A percentile compares a stretch with the other conserved stretches of the same genome.
phyloP scores from a whole-genome alignment of 768 basidiomycete genomes.

The Macrolepiota albuminosa region DNA sequence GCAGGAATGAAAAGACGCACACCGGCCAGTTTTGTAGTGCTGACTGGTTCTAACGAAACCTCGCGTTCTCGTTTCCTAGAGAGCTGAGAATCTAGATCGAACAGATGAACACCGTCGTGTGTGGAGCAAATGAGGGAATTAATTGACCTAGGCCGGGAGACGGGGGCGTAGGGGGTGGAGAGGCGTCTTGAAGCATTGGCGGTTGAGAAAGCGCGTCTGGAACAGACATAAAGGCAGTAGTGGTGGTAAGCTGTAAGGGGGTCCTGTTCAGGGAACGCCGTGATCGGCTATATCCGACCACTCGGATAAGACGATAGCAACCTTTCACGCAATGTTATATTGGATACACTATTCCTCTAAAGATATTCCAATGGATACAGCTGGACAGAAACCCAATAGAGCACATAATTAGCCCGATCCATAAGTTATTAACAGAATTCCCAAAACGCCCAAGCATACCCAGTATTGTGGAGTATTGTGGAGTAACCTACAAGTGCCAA shows the following conservation, averaged over 20 bases:
- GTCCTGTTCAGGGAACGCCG: constrained; percentile 13
- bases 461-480: neutral
- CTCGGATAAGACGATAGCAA: constrained; percentile 9
- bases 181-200: constrained; percentile 12
- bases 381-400: neutral
- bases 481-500: neutral
- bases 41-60: constrained; percentile 66
- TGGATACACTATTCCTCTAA: neutral
- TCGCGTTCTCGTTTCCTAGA: constrained; percentile 77
- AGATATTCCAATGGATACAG: neutral
- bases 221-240: constrained; percentile 6
- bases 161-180: constrained; percentile 37
- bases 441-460: neutral
- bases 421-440: neutral
- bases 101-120: constrained; percentile 14
- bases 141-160: constrained; percentile 45
- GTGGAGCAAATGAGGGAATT: constrained; percentile 6
- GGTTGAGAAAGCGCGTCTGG: constrained; percentile 14
- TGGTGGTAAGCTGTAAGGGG: constrained; percentile 6
- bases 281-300: constrained; percentile 36
- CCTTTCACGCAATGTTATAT: neutral
- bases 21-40: constrained; percentile 36
- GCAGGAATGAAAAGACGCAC: constrained; percentile 26
- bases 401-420: neutral
- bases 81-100: constrained; percentile 37